These are phyloP conservation scores for Candida orba DNA, from an alignment of 805 yeast species.

Conservation along the genomic window DNA sequence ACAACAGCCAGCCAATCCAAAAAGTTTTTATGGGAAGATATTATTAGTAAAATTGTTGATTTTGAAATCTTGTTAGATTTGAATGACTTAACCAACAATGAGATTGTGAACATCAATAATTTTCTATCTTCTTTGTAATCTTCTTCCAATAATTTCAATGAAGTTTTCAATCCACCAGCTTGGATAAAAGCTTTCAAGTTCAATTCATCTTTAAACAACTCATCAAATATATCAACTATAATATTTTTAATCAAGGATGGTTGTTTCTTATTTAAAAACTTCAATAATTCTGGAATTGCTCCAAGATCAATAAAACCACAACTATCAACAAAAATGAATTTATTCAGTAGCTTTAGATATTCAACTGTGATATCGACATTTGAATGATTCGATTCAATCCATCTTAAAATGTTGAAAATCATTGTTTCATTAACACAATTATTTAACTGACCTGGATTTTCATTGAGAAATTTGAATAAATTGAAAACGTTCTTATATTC, in stretches of 20 bases:
- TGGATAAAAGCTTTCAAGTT: slow-evolving; percentile 36
- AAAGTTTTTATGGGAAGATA: slow-evolving; percentile 32
- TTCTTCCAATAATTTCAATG: slow-evolving; percentile 37
- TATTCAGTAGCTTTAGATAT: slow-evolving; percentile 2
- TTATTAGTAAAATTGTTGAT: slow-evolving; percentile 31
- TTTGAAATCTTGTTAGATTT: slow-evolving; percentile 9
- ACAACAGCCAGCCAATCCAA: slow-evolving; percentile 33
- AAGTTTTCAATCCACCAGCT: slow-evolving; percentile 36
- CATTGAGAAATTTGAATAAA: not conserved
- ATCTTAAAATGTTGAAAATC: not conserved
- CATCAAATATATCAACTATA: slow-evolving; percentile 5
- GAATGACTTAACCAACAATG: slow-evolving; percentile 30
- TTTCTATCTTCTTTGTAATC: slow-evolving; percentile 34
- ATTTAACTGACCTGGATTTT: not conserved
- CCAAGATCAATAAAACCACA: slow-evolving; percentile 13
- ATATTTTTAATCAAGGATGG: not conserved
- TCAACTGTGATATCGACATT: not conserved
- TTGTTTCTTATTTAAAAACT: slow-evolving; percentile 2
- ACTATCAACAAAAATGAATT: not conserved
- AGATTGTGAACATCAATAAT: slow-evolving; percentile 32
- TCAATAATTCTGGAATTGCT: slow-evolving; percentile 12
- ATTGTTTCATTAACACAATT: not conserved
- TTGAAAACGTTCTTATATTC: not conserved
- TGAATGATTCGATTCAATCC: slow-evolving; percentile 1
- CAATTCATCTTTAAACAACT: slow-evolving; percentile 22